These are phyloP conservation scores for Cyberlindnera maritima DNA, from an alignment of 805 yeast genomes.

Conservation along the genomic window DNA sequence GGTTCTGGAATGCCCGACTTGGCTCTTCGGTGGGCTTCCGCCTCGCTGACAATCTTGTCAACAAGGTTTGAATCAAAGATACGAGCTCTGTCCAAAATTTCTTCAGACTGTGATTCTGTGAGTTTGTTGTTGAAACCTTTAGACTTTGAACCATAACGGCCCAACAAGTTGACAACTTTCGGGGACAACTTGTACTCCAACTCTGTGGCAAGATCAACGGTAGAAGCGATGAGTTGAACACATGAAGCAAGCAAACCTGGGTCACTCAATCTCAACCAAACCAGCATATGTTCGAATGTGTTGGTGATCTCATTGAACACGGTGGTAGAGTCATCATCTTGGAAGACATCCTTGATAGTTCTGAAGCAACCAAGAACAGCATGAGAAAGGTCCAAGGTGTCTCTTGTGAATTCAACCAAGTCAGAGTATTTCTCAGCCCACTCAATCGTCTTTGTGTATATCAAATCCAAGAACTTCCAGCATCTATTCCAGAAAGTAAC, in stretches of 20 bases:
- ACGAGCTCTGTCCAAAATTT: slow-evolving; percentile 60
- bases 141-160: slow-evolving; percentile 63
- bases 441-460: slow-evolving; percentile 59
- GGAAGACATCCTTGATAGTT: slow-evolving; percentile 35
- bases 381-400: slow-evolving; percentile 76
- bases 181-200: slow-evolving; percentile 50
- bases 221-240: slow-evolving; percentile 63
- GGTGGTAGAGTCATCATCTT: slow-evolving; percentile 25
- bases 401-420: slow-evolving; percentile 81
- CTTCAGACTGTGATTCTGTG: slow-evolving; percentile 60
- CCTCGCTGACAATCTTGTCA: slow-evolving; percentile 44
- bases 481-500: slow-evolving; percentile 59
- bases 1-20: slow-evolving; percentile 13
- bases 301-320: slow-evolving; percentile 54
- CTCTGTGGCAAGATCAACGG: slow-evolving; percentile 62
- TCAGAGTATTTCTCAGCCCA: slow-evolving; percentile 72
- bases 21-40: slow-evolving; percentile 35
- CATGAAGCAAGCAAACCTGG: slow-evolving; percentile 68
- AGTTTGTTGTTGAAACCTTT: slow-evolving; percentile 69
- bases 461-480: slow-evolving; percentile 72
- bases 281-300: slow-evolving; percentile 67
- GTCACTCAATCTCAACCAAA: slow-evolving; percentile 84
- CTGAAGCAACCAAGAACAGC: slow-evolving; percentile 63
- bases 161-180: slow-evolving; percentile 52
- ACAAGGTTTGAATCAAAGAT: slow-evolving; percentile 53